Base-by-base conservation (phyloP, 2,329 filamentous ascomycete species). In the Xylaria sp. region DNA sequence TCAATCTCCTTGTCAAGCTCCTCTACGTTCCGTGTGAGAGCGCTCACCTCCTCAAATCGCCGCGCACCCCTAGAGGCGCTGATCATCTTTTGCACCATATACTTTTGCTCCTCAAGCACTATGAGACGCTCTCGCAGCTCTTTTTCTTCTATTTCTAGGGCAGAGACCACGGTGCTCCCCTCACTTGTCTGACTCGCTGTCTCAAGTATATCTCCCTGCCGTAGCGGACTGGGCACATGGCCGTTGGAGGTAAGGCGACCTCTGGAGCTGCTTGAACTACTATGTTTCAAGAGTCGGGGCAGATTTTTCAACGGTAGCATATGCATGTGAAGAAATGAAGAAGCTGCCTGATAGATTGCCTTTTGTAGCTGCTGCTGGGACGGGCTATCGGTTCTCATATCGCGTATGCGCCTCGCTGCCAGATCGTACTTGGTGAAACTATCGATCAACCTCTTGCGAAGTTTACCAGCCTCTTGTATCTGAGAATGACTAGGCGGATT, bases 61-160 rank as follows among this genome's bases (percentile, higher is more conserved):
- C 93, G 85, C 12, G 92, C 88, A 51, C 90, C 91, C 57, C 91
- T 91, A 0, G 94, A 93, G 69, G 91, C 89, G 8, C 88, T 88
- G 54, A 97, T 89, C 94, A 97, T 97, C 74, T 93, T 90, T 46
- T 90, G 89, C 0, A 98, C 94, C 81, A 97, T 89, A 80, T 97
- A 97, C 72, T 90, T 91, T 79, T 98, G 94, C 81, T 98, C 94
- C 79, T 97, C 94, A 0, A 98, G 85, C 7, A 98, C 91, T 36
- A 96, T 92, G 13, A 97, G 83, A 3, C 90, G 85, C 76, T 97
- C 94, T 18, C 92, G 88, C 1, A 97, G 82, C 23, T 93, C 89
- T 78, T 93, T 95, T 79, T 97, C 94, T 78, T 97, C 94, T 0
- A 87, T 88, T 79, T 97, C 94, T 4, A 97, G 81, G 41, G 85